These are phyloP conservation scores for Cyberlindnera nakhonratchasimensis DNA, from an alignment of 805 yeast genomes.

Conservation along the genomic window DNA sequence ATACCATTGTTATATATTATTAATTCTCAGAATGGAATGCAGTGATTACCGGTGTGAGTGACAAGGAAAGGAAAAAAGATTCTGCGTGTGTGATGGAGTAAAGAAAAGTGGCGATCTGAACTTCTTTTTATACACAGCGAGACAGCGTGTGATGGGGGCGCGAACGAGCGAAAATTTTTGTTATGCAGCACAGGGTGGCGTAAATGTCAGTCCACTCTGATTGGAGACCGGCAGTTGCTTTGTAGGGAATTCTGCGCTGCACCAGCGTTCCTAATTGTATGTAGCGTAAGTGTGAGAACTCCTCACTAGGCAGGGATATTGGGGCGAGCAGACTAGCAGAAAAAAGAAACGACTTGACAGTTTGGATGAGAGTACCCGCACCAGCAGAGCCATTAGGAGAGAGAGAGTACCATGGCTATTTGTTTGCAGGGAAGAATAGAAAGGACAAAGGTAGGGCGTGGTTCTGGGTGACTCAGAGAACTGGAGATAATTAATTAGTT, in stretches of 20 bases:
- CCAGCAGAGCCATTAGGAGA: too few relatives aligned
- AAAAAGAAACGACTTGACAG: not conserved
- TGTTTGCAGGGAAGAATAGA: too few relatives aligned
- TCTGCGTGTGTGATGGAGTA: not conserved
- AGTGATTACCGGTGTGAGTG: slow-evolving; percentile 37
- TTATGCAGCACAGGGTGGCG: slow-evolving; percentile 1
- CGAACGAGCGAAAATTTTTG: slow-evolving; percentile 1
- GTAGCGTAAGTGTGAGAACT: not conserved
- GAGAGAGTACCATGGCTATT: too few relatives aligned
- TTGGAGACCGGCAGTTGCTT: too few relatives aligned
- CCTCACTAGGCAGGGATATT: not conserved
- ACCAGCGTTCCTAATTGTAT: too few relatives aligned
- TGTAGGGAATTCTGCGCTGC: too few relatives aligned
- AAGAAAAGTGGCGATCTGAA: slow-evolving; percentile 11
- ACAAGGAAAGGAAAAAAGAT: slow-evolving; percentile 19
- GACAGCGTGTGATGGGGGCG: too few relatives aligned
- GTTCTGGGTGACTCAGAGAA: too few relatives aligned
- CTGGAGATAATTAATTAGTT: too few relatives aligned
- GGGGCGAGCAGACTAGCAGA: not conserved
- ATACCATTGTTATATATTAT: slow-evolving; percentile 10
- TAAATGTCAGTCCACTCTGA: not conserved
- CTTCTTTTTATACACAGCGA: slow-evolving; percentile 7
- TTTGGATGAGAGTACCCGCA: too few relatives aligned
- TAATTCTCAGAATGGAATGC: slow-evolving; percentile 34
- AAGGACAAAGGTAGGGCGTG: too few relatives aligned